These are phyloP conservation scores for Cyberlindnera euphorbiae DNA, from an alignment of 805 yeast species.

Conservation along the genomic window DNA sequence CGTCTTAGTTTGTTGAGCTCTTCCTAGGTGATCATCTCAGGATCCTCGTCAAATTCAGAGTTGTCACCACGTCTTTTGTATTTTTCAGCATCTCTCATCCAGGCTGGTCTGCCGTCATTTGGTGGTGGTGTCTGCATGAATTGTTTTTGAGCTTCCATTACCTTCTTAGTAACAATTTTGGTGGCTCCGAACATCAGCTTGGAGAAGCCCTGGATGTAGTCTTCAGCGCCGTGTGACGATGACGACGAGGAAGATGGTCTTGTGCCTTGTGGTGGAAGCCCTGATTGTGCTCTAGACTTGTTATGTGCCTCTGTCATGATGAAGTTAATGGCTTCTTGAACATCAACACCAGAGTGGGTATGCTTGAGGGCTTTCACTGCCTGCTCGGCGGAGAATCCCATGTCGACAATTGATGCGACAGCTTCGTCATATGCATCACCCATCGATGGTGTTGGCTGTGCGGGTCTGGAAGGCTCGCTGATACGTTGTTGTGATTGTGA, in stretches of 20 bases:
- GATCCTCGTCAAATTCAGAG: slow-evolving; percentile 38
- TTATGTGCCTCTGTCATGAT: slow-evolving; percentile 59
- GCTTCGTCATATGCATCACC: slow-evolving; percentile 38
- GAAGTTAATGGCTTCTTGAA: slow-evolving; percentile 60
- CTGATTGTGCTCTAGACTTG: slow-evolving; percentile 29
- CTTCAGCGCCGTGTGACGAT: slow-evolving; percentile 9
- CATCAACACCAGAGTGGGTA: slow-evolving; percentile 47
- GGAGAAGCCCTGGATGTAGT: slow-evolving; percentile 19
- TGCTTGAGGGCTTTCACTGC: slow-evolving; percentile 55
- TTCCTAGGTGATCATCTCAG: slow-evolving; percentile 37
- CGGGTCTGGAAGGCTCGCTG: no score
- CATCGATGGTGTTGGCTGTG: slow-evolving; percentile 4
- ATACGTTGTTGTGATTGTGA: neutral
- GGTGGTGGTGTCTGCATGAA: slow-evolving; percentile 19
- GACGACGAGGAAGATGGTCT: slow-evolving; percentile 1
- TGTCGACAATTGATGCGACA: slow-evolving; percentile 68
- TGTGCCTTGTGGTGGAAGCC: slow-evolving; percentile 15
- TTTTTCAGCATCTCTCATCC: slow-evolving; percentile 63
- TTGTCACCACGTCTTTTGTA: slow-evolving; percentile 32
- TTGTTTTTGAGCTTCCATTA: slow-evolving; percentile 29
- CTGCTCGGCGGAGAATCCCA: slow-evolving; percentile 66
- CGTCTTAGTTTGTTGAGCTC: slow-evolving; percentile 14
- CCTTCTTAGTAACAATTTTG: slow-evolving; percentile 22
- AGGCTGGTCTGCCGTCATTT: slow-evolving; percentile 50
- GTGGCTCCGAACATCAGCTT: slow-evolving; percentile 20